Base-by-base conservation (phyloP, 257 asterid genomes). In the Verbena officinalis region DNA sequence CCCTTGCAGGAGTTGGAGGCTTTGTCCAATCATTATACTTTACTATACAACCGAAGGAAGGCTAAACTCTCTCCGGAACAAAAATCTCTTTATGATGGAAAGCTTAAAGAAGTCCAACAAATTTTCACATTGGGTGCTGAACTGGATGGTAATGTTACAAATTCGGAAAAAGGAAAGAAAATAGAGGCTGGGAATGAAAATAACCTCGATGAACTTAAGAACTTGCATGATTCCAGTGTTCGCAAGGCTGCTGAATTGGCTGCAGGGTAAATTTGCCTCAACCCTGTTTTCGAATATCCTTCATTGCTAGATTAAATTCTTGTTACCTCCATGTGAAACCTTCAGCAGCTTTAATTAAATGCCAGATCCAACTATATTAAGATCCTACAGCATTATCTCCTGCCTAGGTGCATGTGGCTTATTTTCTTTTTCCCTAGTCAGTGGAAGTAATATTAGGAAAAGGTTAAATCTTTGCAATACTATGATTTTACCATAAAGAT, bases 221-320 rank as follows among this genome's bases (percentile, higher is more conserved):
- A 63, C 53, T 75, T 94, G 52, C 96, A 86, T 45, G 96, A 94
- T 70, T 84, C 97, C 65, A 90, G 99, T 69, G 83, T 88, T 59
- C 88, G 81, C 59, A 94, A 90, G 77, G 99, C 99, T 71, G 99
- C 99, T 67, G 96, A 93, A 75, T 77, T 93, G 80, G 97, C 97
- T 60, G 95, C 96, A 30, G 96, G 99, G 96, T 94, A 88, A 23
- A 15, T 53, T 51, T 43, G 58, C 20, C 45, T 61, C 9, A 21
- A 23, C 17, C 69, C 36, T 30, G 55, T 44, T n/a, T n/a, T n/a
- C n/a, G n/a, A n/a, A n/a, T n/a, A n/a, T n/a, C n/a, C n/a, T n/a
- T n/a, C n/a, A 49, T 44, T 31, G 17, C 15, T 42, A n/a, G n/a
- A n/a, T n/a, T n/a, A n/a, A n/a, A n/a, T n/a, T n/a, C n/a, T n/a